Base-by-base conservation (phyloP, 2,329 filamentous ascomycete species). In the Cladophialophora bantiana region DNA sequence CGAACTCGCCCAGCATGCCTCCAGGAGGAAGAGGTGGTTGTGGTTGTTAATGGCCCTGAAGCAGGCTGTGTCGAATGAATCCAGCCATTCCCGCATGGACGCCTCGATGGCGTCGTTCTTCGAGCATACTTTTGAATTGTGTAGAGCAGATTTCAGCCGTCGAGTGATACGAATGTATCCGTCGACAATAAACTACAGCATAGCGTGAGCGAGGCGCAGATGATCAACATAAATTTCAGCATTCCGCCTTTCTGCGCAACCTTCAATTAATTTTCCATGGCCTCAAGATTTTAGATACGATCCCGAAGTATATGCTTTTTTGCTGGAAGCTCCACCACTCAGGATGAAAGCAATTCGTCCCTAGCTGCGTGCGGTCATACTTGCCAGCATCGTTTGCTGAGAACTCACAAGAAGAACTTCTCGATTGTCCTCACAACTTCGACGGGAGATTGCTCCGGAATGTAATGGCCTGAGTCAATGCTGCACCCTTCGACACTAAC, bases 381-480 rank as follows among this genome's bases (percentile, higher is more conserved):
- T 31, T 12, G 10, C 18, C 53, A n/a, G 10, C 32, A 35, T 12
- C 31, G 7, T 13, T 36, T 31, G 32, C 45, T 26, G 1, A 31
- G 9, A 31, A 18, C 53, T 55, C 53, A 55, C 53, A 36, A 20
- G 53, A 55, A 35, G 53, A 55, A 55, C 53, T 26, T 38, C 32
- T 36, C 18, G 6, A 55, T 38, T 9, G 53, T 6, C 35, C 3
- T 35, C 15, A 55, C 53, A 35, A 55, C 53, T 55, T 55, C 53
- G 18, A 36, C 53, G 6, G 53, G 53, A 7, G 53, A 7, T 38
- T 55, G 53, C 53, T 55, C 53, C 15, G 53, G 53, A 12, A 55
- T 42, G 20, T 40, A 42, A 38, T 58, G 34, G 7, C 55, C 55
- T 13, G 55, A 58, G 35, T 58, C 53, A n/a, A 55, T 38, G 12